Percentiles rank a stretch among this genome's conserved stretches.
phyloP scores from a whole-genome alignment of 2,329 filamentous ascomycete genomes.

The Rhinocladiella mackenziei region DNA sequence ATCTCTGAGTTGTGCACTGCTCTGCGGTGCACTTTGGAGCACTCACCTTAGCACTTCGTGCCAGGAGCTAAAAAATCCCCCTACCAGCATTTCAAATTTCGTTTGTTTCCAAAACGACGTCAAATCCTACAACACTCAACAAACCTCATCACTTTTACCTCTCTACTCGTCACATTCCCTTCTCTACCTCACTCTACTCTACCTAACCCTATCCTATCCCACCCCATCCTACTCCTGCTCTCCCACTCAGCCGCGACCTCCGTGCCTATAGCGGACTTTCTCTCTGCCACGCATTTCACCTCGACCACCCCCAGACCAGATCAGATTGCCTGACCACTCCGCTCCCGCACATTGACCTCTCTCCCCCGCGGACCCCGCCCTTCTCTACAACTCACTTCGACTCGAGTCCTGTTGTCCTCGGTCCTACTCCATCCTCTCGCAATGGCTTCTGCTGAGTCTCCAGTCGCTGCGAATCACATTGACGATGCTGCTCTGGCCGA shows the following conservation, averaged over 20 bases:
- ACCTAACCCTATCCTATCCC: too few species aligned
- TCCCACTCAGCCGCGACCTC: constrained; percentile 18
- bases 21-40: too few species aligned
- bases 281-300: constrained; percentile 3
- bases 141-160: constrained; percentile 20
- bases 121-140: constrained; percentile 16
- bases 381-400: constrained; percentile 23
- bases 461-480: constrained; percentile 50
- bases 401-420: constrained; percentile 25
- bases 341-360: not conserved
- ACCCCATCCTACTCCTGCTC: too few species aligned
- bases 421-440: constrained; percentile 31
- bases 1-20: too few species aligned
- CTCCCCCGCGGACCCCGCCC: too few species aligned
- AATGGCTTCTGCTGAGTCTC: constrained; percentile 60
- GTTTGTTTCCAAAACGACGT: constrained; percentile 21
- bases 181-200: constrained; percentile 26
- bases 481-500: constrained; percentile 61
- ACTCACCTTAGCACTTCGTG: not conserved
- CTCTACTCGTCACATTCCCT: constrained; percentile 26
- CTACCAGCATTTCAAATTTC: constrained; percentile 17
- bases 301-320: constrained; percentile 6
- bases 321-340: not conserved
- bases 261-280: constrained; percentile 1
- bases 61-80: constrained; percentile 1